Percentiles rank a stretch among this genome's conserved stretches.
Conservation (phyloP, 805 yeast species). For the Metschnikowia amazonensis region DNA sequence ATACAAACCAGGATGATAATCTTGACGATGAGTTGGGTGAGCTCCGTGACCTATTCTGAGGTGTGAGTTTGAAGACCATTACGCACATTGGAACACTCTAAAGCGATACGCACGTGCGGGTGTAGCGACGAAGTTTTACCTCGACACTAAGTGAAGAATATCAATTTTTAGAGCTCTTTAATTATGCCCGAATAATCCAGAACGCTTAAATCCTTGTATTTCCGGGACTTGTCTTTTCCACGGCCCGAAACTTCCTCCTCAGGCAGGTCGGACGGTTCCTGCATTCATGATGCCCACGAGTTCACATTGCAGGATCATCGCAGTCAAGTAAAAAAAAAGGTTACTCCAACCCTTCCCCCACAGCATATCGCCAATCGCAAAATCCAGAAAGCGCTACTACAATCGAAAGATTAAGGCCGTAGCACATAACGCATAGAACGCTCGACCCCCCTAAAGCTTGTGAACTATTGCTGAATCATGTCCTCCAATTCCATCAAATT, state of each 20-base stretch:
- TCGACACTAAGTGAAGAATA: not conserved
- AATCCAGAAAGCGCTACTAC: not conserved
- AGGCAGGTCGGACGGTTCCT: not conserved
- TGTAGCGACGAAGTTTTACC: not conserved
- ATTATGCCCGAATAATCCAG: too few species aligned
- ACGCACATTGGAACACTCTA: not conserved
- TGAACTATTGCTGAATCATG: slow-evolving; percentile 36
- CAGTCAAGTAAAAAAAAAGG: slow-evolving; percentile 5
- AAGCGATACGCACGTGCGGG: not conserved
- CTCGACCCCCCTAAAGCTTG: too few species aligned
- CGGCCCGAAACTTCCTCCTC: not conserved
- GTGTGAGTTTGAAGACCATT: not conserved
- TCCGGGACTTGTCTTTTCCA: too few species aligned
- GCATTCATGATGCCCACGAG: slow-evolving; percentile 2
- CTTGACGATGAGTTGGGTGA: slow-evolving; percentile 37
- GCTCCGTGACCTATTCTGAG: slow-evolving; percentile 23
- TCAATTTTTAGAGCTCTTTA: too few species aligned
- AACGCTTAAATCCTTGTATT: too few species aligned
- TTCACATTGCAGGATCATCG: slow-evolving; percentile 6
- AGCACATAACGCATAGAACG: not conserved
- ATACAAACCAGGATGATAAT: slow-evolving; percentile 22
- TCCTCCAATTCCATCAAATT: slow-evolving; percentile 69
- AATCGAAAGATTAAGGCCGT: not conserved
- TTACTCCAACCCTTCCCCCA: slow-evolving; percentile 1
- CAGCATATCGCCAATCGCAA: not conserved